Conservation (phyloP, 139 green algal species). For the Limnomonas spitsbergensis region DNA sequence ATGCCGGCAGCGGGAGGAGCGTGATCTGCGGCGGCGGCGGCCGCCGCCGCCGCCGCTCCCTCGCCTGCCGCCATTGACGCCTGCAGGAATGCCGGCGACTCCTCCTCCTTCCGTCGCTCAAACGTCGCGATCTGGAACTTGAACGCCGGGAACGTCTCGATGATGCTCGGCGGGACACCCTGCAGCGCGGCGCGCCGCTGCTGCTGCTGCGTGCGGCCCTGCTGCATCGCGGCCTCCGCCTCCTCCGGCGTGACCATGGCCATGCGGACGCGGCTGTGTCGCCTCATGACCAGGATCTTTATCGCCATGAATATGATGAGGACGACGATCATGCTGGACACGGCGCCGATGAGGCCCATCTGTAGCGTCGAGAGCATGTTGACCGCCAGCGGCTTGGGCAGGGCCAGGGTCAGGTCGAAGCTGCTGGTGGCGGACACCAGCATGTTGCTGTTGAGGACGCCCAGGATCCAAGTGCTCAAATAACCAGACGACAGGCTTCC, state of each 20-base stretch:
- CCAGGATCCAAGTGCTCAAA: not conserved
- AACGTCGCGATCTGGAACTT: not conserved
- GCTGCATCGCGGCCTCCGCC: not conserved
- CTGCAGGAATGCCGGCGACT: too few relatives aligned
- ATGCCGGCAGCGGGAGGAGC: too few relatives aligned
- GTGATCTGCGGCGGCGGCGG: not conserved
- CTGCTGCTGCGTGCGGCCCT: not conserved
- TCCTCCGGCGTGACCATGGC: not conserved
- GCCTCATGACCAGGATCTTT: not conserved
- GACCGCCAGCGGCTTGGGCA: not conserved
- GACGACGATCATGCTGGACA: not conserved
- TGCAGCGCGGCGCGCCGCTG: not conserved
- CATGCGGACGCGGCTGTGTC: not conserved
- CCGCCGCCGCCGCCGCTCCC: not conserved
- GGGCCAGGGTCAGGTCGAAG: not conserved
- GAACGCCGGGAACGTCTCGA: not conserved
- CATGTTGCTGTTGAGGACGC: not conserved
- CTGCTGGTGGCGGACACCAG: not conserved
- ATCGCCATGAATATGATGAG: slow-evolving; percentile 2
- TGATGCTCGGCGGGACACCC: not conserved
- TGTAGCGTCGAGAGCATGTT: not conserved
- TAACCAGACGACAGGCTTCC: not conserved
- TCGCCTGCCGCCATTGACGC: too few relatives aligned
- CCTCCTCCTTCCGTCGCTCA: not conserved
- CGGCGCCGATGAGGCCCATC: not conserved